Conservation (phyloP, 352 stramenopile genomes). For the Phytophthora tentaculata region DNA sequence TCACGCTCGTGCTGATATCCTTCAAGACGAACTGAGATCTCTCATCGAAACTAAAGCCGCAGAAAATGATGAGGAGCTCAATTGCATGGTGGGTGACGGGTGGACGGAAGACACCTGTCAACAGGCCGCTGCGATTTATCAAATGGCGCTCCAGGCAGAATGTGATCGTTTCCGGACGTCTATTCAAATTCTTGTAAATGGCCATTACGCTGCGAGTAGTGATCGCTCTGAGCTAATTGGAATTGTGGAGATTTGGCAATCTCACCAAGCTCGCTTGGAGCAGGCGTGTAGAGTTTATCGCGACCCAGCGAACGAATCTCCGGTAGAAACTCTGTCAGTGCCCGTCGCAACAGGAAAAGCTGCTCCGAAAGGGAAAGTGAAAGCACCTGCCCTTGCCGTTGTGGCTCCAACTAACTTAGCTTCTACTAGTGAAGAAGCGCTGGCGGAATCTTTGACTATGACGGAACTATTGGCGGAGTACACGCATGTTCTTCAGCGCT, state of each 20-base stretch:
- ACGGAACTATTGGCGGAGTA: constrained; percentile 55
- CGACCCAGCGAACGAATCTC: constrained; percentile 31
- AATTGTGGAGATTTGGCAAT: constrained; percentile 41
- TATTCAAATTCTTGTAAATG: constrained; percentile 62
- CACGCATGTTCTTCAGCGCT: constrained; percentile 51
- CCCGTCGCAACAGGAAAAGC: constrained; percentile 31
- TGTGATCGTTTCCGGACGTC: constrained; percentile 75
- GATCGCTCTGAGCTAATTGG: constrained; percentile 34
- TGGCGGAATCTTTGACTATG: constrained; percentile 39
- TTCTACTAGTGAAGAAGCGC: constrained; percentile 22
- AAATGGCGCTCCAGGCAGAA: constrained; percentile 70
- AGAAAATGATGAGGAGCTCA: constrained; percentile 58
- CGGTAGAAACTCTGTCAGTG: constrained; percentile 19
- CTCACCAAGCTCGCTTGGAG: constrained; percentile 36
- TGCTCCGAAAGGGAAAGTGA: constrained; percentile 48
- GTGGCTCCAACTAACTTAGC: constrained; percentile 19
- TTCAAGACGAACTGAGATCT: constrained; percentile 66
- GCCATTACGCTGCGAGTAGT: constrained; percentile 54
- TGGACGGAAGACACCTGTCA: constrained; percentile 69
- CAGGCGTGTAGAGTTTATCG: constrained; percentile 50
- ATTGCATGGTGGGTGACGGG: constrained; percentile 46
- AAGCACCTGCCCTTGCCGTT: constrained; percentile 29
- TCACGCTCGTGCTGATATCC: constrained; percentile 70
- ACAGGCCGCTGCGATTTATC: constrained; percentile 49
- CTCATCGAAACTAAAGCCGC: constrained; percentile 50